phyloP scores from a whole-genome alignment of 164 flowering plant species.

The Piper longum region DNA sequence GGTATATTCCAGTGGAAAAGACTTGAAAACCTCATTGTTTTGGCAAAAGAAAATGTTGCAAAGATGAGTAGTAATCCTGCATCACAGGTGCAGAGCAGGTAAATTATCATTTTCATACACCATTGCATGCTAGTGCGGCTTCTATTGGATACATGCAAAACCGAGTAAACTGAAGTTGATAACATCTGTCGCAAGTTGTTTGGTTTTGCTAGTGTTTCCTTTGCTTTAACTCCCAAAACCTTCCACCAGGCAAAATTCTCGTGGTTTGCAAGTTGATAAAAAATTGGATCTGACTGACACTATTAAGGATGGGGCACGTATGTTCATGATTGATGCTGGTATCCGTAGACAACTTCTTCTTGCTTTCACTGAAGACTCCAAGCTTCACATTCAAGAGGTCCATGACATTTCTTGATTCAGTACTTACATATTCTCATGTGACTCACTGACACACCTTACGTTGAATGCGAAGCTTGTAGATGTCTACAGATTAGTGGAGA shows the following conservation, averaged over 20 bases:
- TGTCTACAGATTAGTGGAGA: constrained; percentile 46
- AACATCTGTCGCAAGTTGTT: background rate
- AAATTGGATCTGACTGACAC: constrained; percentile 91
- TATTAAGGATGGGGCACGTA: constrained; percentile 92
- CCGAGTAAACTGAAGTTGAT: background rate
- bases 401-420: constrained; percentile 1
- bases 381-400: constrained; percentile 95
- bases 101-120: background rate
- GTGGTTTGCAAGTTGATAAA: constrained; percentile 27
- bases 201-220: background rate
- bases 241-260: constrained; percentile 31
- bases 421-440: background rate
- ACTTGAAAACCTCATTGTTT: constrained; percentile 80
- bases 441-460: constrained; percentile 1
- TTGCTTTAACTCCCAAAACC: background rate
- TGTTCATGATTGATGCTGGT: constrained; percentile 70
- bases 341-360: constrained; percentile 85
- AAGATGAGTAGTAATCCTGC: constrained; percentile 96
- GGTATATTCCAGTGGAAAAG: constrained; percentile 97
- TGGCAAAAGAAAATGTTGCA: constrained; percentile 89
- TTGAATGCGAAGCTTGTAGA: constrained; percentile 33
- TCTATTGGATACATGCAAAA: background rate
- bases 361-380: constrained; percentile 92
- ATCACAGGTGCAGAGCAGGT: constrained; percentile 43
- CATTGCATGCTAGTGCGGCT: background rate